A percentile compares a stretch with the other conserved stretches of the same genome.
Conservation (phyloP, 495 filamentous ascomycete species). For the Parachaetomium inaequale region DNA sequence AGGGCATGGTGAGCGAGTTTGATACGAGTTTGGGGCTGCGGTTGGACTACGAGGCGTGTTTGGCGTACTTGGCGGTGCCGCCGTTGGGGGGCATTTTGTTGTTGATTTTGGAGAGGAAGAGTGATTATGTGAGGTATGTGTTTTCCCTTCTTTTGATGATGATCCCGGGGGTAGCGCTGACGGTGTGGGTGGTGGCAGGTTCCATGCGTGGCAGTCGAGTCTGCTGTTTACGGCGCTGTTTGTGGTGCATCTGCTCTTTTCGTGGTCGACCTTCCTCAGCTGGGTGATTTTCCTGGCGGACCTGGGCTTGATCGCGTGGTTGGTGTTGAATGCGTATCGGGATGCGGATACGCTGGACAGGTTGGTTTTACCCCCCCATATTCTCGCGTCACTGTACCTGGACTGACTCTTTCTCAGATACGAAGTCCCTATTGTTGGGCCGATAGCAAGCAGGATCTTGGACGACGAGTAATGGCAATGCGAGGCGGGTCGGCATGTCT, state of each 20-base stretch:
- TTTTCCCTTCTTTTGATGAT: not conserved
- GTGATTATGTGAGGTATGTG: conserved; percentile 88
- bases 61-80: conserved; percentile 85
- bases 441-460: conserved; percentile 81
- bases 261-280: conserved; percentile 76
- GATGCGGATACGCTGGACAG: conserved; percentile 91
- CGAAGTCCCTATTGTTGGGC: conserved; percentile 85
- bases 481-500: not conserved
- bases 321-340: conserved; percentile 74
- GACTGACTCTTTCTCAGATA: conserved; percentile 40
- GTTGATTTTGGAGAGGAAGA: conserved; percentile 84
- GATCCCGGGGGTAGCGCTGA: not conserved
- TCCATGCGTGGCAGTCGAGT: conserved; percentile 93
- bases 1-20: conserved; percentile 55
- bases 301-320: conserved; percentile 68
- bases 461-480: conserved; percentile 72
- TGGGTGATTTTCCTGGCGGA: conserved; percentile 79
- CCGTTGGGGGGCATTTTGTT: conserved; percentile 83
- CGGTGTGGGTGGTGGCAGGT: conserved; percentile 47
- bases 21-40: conserved; percentile 67
- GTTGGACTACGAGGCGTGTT: conserved; percentile 77
- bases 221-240: conserved; percentile 84
- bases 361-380: conserved; percentile 32
- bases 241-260: conserved; percentile 79
- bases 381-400: not conserved